phyloP scores from a whole-genome alignment of 2,329 filamentous ascomycete genomes.

The Exophiala oligosperma region DNA sequence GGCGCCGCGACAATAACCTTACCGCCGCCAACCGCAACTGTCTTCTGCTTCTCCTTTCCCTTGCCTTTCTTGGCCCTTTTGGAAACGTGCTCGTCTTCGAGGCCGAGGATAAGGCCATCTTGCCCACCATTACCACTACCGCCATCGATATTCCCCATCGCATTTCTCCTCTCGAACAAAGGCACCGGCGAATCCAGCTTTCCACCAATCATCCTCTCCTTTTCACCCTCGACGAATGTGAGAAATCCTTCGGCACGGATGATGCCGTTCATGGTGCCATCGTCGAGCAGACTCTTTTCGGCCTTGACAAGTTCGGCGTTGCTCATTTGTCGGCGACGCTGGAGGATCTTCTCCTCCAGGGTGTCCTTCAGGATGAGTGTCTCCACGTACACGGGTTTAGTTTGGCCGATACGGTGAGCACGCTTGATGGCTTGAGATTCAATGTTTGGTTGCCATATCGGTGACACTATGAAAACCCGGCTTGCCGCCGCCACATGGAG shows the following conservation, averaged over 20 bases:
- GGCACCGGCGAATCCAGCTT: constrained; percentile 15
- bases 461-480: constrained; percentile 84
- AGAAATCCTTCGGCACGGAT: constrained; percentile 58
- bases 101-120: neutral
- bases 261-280: constrained; percentile 58
- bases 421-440: constrained; percentile 91
- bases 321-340: constrained; percentile 73
- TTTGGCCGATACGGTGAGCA: constrained; percentile 83
- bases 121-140: neutral
- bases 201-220: constrained; percentile 5
- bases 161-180: constrained; percentile 17
- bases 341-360: constrained; percentile 81
- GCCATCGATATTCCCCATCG: neutral
- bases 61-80: constrained; percentile 11
- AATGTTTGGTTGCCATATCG: constrained; percentile 78
- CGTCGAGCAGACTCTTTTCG: constrained; percentile 59
- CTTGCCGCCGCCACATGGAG: constrained; percentile 82
- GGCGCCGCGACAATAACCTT: too few species aligned
- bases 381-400: constrained; percentile 75
- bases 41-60: neutral
- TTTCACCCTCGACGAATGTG: constrained; percentile 38
- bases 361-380: constrained; percentile 78
- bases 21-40: neutral
- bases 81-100: constrained; percentile 6
- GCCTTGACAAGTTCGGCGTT: constrained; percentile 52